Percentiles rank a stretch among this genome's conserved stretches.
Conservation (phyloP, 129 eudicot species). For the Flaveria linearis region DNA sequence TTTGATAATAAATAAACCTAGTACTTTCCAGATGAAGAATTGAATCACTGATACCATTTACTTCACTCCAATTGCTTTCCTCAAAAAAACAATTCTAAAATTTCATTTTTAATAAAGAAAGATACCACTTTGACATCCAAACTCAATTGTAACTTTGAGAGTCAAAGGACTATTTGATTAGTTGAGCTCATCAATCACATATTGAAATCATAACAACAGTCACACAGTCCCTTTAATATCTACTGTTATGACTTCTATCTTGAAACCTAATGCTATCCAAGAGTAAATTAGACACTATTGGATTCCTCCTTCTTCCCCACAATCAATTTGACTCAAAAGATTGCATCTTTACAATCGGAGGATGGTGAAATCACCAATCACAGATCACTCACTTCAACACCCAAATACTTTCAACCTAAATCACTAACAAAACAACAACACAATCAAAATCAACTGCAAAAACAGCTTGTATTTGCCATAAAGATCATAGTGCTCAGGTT, state of each 20-base stretch:
- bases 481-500: constrained; percentile 81
- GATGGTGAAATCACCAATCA: not conserved
- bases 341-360: not conserved
- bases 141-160: not conserved
- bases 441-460: not conserved
- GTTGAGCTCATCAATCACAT: constrained; percentile 26
- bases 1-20: constrained; percentile 4
- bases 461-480: constrained; percentile 81
- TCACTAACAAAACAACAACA: not conserved
- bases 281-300: not conserved
- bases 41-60: constrained; percentile 5
- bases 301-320: not conserved
- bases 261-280: not conserved
- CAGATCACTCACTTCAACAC: not conserved
- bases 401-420: constrained; percentile 5
- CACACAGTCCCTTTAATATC: constrained; percentile 8
- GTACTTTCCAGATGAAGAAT: not conserved
- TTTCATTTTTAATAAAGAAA: not conserved
- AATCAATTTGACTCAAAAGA: not conserved
- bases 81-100: not conserved
- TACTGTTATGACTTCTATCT: not conserved
- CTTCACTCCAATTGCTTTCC: constrained; percentile 10
- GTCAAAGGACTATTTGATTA: constrained; percentile 8
- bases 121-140: constrained; percentile 17
- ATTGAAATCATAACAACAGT: constrained; percentile 10